These are phyloP conservation scores for Eucalyptus caleyi DNA, from an alignment of 345 rosid species.

Conservation along the genomic window DNA sequence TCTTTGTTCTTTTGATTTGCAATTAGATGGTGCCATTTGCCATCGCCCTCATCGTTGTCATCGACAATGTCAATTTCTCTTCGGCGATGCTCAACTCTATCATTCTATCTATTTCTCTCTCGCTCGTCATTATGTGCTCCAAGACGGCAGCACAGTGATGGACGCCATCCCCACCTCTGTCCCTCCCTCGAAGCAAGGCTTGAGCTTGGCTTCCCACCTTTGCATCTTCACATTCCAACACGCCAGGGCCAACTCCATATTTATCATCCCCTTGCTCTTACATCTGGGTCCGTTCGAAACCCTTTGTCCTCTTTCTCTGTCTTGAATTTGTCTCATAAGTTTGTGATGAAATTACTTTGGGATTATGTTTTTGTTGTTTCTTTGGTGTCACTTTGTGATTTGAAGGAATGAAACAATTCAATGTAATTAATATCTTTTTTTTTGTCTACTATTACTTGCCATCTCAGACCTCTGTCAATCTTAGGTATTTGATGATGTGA, in stretches of 20 bases:
- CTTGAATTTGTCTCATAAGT: neutral
- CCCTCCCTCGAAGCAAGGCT: conserved; percentile 59
- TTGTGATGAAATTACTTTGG: neutral
- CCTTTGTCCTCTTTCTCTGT: neutral
- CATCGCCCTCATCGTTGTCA: neutral
- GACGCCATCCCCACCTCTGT: conserved; percentile 64
- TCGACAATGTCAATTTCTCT: neutral
- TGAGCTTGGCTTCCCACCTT: conserved; percentile 71
- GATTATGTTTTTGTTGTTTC: neutral
- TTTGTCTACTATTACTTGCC: no score
- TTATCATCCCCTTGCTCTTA: conserved; percentile 74
- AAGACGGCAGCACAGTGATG: conserved; percentile 44
- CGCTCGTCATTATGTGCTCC: conserved; percentile 29
- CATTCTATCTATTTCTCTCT: neutral
- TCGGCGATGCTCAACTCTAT: neutral
- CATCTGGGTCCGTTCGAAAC: conserved; percentile 35
- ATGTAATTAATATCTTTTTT: no score
- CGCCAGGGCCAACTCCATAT: conserved; percentile 49
- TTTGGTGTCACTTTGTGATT: neutral
- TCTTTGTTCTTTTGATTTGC: neutral
- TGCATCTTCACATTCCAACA: conserved; percentile 64
- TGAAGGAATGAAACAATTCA: neutral
- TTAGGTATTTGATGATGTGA: neutral
- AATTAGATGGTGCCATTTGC: neutral
- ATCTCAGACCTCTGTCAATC: no score